Percentiles rank a stretch among this genome's conserved stretches.
Conservation (phyloP, 148 eudicot species). For the Hydrangea macrophylla region DNA sequence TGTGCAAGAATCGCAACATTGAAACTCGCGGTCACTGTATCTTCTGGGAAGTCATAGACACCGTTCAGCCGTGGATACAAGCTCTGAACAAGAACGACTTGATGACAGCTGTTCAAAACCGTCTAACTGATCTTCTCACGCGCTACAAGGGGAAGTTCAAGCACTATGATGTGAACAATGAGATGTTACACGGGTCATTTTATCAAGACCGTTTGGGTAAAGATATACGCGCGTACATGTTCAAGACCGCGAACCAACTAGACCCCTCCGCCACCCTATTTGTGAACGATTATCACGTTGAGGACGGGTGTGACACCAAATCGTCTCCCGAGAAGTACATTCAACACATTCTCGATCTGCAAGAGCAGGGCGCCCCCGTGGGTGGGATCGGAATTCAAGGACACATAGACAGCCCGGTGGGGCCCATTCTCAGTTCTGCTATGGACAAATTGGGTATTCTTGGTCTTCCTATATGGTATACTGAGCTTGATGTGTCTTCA, state of each 20-base stretch:
- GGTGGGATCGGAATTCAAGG: constrained; percentile 95
- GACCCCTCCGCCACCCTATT: constrained; percentile 68
- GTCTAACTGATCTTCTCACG: constrained; percentile 62
- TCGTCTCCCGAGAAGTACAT: constrained; percentile 86
- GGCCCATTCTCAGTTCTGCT: constrained; percentile 72
- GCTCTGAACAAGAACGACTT: constrained; percentile 50
- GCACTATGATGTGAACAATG: constrained; percentile 95
- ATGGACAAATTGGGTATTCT: constrained; percentile 74
- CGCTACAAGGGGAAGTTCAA: constrained; percentile 89
- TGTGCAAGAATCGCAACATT: constrained; percentile 60
- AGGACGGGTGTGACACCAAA: constrained; percentile 68
- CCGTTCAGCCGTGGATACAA: constrained; percentile 68
- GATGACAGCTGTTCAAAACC: constrained; percentile 62
- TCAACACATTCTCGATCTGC: constrained; percentile 62
- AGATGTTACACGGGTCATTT: constrained; percentile 92
- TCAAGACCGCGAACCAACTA: constrained; percentile 70
- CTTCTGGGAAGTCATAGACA: constrained; percentile 81
- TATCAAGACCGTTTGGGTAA: constrained; percentile 73
- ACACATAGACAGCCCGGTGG: constrained; percentile 86
- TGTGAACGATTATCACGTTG: constrained; percentile 89
- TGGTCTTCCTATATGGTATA: constrained; percentile 94
- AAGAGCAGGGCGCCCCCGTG: constrained; percentile 83
- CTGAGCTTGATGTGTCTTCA: constrained; percentile 90
- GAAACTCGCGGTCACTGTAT: constrained; percentile 84
- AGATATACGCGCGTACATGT: constrained; percentile 72